Conservation (phyloP, 2,329 filamentous ascomycete genomes). For the Pyrenophora graminea region DNA sequence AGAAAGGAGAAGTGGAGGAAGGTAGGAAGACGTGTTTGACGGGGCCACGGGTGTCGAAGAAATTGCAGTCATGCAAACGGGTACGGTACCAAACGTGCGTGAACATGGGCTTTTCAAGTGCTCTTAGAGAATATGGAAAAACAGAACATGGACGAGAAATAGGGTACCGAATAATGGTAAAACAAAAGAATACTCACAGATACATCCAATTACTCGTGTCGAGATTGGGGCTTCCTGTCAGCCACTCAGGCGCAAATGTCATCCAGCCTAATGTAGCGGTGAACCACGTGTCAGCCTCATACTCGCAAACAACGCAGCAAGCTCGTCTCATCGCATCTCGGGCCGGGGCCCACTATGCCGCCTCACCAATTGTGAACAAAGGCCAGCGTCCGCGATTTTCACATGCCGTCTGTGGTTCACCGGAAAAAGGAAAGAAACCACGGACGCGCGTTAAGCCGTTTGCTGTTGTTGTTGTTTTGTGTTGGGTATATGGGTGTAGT, state of each 20-base stretch:
- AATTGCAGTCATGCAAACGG: neutral
- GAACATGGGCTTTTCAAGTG: too few species aligned
- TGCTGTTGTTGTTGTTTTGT: too few species aligned
- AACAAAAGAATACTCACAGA: constrained; percentile 44
- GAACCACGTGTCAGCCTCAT: constrained; percentile 46
- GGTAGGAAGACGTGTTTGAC: neutral
- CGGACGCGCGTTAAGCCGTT: too few species aligned
- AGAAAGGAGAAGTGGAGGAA: too few species aligned
- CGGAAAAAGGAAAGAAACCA: neutral
- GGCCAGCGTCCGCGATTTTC: constrained; percentile 5
- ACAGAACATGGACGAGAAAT: neutral
- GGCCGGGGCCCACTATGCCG: constrained; percentile 25
- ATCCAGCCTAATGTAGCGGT: constrained; percentile 56
- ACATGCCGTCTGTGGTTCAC: constrained; percentile 4
- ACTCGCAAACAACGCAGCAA: constrained; percentile 24
- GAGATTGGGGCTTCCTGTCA: constrained; percentile 61
- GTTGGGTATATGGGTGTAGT: neutral
- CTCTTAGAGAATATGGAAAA: neutral
- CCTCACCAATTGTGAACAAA: constrained; percentile 17
- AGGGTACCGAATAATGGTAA: neutral
- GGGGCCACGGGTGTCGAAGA: neutral
- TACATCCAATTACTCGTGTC: constrained; percentile 65
- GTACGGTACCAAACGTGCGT: too few species aligned
- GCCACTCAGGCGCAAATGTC: constrained; percentile 69
- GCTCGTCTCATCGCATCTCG: constrained; percentile 17